A percentile compares a stretch with the other conserved stretches of the same genome.
Conservation (phyloP, 2,329 filamentous ascomycete species). For the Hymenotorrendiella dingleyae region DNA sequence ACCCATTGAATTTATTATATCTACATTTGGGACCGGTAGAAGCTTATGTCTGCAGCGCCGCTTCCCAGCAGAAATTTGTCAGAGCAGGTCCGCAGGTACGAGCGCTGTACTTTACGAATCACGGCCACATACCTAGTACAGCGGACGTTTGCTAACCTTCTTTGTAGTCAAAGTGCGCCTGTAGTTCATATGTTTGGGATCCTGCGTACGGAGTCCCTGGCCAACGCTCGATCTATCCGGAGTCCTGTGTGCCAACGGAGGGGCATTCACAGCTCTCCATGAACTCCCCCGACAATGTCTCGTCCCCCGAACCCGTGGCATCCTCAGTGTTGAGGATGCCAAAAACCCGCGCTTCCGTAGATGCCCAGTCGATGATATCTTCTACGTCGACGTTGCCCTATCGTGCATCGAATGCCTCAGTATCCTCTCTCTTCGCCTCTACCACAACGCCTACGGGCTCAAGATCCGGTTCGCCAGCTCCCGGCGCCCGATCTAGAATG, state of each 20-base stretch:
- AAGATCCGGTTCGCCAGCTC: conserved; percentile 61
- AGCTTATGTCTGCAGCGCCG: conserved; percentile 16
- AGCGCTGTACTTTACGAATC: too few relatives aligned
- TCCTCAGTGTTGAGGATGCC: conserved; percentile 51
- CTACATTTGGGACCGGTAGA: conserved; percentile 4
- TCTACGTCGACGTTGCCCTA: conserved; percentile 46
- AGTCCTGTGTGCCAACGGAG: conserved; percentile 3
- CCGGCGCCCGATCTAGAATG: conserved; percentile 51
- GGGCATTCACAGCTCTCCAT: conserved; percentile 42
- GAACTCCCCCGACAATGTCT: conserved; percentile 62
- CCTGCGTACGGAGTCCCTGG: conserved; percentile 32
- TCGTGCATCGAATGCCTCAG: conserved; percentile 49
- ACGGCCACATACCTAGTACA: conserved; percentile 7
- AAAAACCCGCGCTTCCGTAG: conserved; percentile 49
- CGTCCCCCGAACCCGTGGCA: conserved; percentile 37
- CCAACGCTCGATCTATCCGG: conserved; percentile 28
- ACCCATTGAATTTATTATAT: background rate
- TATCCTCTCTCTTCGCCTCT: conserved; percentile 58
- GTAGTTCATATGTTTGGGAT: conserved; percentile 33
- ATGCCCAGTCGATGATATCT: conserved; percentile 44
- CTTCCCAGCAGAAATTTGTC: too few relatives aligned
- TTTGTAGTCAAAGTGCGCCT: conserved; percentile 2
- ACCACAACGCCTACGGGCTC: conserved; percentile 64
- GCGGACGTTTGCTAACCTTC: conserved; percentile 14
- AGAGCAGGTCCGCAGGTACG: too few relatives aligned